These are phyloP conservation scores for Pseudocercospora crystallina DNA, from an alignment of 2,329 filamentous ascomycete species.

Conservation along the genomic window DNA sequence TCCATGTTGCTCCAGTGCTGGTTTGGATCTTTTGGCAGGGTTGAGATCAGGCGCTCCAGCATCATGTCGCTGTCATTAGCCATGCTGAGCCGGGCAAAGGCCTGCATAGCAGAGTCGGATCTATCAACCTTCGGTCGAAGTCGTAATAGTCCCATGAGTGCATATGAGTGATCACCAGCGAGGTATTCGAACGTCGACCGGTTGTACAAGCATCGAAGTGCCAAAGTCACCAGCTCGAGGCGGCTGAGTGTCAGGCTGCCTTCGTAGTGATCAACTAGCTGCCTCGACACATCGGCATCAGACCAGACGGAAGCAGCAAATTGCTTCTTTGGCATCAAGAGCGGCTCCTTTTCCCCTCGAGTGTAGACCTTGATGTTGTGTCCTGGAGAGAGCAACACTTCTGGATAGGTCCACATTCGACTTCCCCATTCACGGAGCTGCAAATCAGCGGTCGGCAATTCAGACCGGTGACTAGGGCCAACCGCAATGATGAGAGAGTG, in stretches of 20 bases:
- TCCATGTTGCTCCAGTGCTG: slow-evolving; percentile 44
- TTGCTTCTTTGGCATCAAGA: slow-evolving; percentile 40
- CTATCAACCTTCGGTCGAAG: slow-evolving; percentile 41
- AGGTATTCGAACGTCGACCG: slow-evolving; percentile 40
- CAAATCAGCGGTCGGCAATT: slow-evolving; percentile 23
- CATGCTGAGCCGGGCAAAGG: slow-evolving; percentile 49
- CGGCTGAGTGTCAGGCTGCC: slow-evolving; percentile 42
- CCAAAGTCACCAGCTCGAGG: slow-evolving; percentile 44
- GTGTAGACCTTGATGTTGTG: slow-evolving; percentile 37
- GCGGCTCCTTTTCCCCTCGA: slow-evolving; percentile 26
- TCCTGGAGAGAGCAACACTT: slow-evolving; percentile 39
- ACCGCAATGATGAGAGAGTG: slow-evolving; percentile 45
- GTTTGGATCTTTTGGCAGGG: slow-evolving; percentile 36
- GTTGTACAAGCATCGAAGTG: slow-evolving; percentile 42
- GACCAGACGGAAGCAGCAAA: slow-evolving; percentile 44
- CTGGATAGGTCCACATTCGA: slow-evolving; percentile 50
- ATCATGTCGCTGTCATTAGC: slow-evolving; percentile 48
- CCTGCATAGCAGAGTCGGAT: slow-evolving; percentile 47
- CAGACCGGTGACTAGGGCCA: slow-evolving; percentile 28
- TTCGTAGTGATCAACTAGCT: slow-evolving; percentile 51
- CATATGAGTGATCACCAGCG: slow-evolving; percentile 46
- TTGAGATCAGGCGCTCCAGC: slow-evolving; percentile 48
- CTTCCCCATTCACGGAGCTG: slow-evolving; percentile 46
- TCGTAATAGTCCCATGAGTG: slow-evolving; percentile 48
- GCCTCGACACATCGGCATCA: slow-evolving; percentile 39